A percentile compares a stretch with the other conserved stretches of the same genome.
phyloP scores from a whole-genome alignment of 495 filamentous ascomycete genomes.

The Chaetomidium leptoderma region DNA sequence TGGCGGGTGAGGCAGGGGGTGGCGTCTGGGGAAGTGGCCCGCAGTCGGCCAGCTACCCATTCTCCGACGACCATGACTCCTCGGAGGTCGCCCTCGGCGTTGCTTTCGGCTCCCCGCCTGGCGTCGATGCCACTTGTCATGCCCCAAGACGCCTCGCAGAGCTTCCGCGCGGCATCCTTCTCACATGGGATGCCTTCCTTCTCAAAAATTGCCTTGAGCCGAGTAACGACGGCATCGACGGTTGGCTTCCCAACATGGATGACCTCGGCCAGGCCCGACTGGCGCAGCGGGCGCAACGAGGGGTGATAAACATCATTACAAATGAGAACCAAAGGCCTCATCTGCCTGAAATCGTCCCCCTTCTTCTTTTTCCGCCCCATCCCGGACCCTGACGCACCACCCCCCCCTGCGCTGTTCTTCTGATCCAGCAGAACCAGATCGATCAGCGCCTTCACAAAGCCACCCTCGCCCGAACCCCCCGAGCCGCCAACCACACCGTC shows the following conservation, averaged over 20 bases:
- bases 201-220: constrained; percentile 76
- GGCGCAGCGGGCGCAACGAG: constrained; percentile 75
- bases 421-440: constrained; percentile 82
- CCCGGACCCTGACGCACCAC: constrained; percentile 32
- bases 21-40: constrained; percentile 43
- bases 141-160: constrained; percentile 94
- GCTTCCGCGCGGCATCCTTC: constrained; percentile 75
- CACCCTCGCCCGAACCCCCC: constrained; percentile 65
- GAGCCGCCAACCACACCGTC: constrained; percentile 84
- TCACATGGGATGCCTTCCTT: constrained; percentile 83
- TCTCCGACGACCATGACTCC: constrained; percentile 91
- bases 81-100: constrained; percentile 84
- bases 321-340: constrained; percentile 85
- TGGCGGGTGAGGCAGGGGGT: constrained; percentile 58
- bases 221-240: constrained; percentile 75
- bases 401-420: constrained; percentile 65
- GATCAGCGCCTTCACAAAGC: constrained; percentile 91
- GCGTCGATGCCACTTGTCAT: constrained; percentile 57
- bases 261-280: constrained; percentile 76
- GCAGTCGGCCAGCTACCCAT: constrained; percentile 83
- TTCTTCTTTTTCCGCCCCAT: constrained; percentile 48
- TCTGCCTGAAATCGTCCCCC: constrained; percentile 75
- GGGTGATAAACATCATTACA: constrained; percentile 98
- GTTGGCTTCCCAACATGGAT: constrained; percentile 89
- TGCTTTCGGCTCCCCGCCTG: constrained; percentile 54